These are phyloP conservation scores for Stramenopiles sp. DNA, from an alignment of 352 stramenopile species.

Conservation along the genomic window DNA sequence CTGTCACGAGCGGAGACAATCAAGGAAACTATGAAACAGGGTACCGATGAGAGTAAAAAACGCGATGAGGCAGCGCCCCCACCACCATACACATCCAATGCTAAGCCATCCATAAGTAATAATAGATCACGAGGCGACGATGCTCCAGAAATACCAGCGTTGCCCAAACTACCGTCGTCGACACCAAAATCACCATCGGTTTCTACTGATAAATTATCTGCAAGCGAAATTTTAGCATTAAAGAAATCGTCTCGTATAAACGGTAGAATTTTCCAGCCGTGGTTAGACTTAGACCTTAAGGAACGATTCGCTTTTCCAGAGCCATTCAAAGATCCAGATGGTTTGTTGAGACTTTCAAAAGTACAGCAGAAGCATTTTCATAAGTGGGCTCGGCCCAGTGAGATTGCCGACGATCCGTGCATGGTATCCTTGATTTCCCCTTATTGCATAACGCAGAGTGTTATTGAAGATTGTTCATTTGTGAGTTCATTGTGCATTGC, in stretches of 20 bases:
- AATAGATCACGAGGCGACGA: too few relatives aligned
- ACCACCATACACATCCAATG: background rate
- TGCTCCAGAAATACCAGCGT: too few relatives aligned
- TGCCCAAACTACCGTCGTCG: too few relatives aligned
- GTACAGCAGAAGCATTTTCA: constrained; percentile 42
- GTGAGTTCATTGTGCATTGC: constrained; percentile 71
- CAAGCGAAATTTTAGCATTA: background rate
- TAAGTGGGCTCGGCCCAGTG: constrained; percentile 41
- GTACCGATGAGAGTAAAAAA: background rate
- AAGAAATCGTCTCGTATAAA: constrained; percentile 51
- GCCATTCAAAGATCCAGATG: constrained; percentile 45
- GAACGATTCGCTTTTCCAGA: constrained; percentile 35
- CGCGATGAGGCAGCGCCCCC: background rate
- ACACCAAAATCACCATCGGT: background rate
- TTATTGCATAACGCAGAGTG: constrained; percentile 35
- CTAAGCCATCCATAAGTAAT: background rate
- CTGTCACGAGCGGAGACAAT: background rate
- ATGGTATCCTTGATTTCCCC: constrained; percentile 50
- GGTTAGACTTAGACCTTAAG: constrained; percentile 38
- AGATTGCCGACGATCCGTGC: constrained; percentile 35
- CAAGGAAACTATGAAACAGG: background rate
- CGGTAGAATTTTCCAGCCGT: constrained; percentile 50
- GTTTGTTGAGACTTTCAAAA: constrained; percentile 35
- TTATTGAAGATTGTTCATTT: constrained; percentile 76
- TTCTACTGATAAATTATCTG: background rate